phyloP scores from a whole-genome alignment of 768 basidiomycete species.

The Phlebiopsis gigantea region DNA sequence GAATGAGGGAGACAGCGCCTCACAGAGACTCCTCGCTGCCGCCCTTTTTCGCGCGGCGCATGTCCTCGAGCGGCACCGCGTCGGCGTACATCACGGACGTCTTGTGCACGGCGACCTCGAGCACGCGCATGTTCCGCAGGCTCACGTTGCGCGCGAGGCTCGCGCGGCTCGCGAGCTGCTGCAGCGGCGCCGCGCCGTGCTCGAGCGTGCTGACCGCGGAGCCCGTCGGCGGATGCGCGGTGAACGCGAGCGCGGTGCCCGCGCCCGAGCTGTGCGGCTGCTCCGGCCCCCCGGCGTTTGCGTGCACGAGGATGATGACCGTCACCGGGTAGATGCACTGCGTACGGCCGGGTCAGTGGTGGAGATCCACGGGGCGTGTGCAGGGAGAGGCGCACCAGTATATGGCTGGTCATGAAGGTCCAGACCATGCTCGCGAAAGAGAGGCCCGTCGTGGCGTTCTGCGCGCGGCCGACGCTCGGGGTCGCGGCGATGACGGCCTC shows the following conservation, averaged over 20 bases:
- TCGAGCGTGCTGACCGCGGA: too few relatives aligned
- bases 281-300: too few relatives aligned
- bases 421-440: neutral
- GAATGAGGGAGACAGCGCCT: too few relatives aligned
- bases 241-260: too few relatives aligned
- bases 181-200: too few relatives aligned
- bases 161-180: too few relatives aligned
- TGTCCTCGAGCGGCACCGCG: neutral
- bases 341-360: neutral
- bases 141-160: too few relatives aligned
- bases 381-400: neutral
- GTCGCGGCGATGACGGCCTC: neutral
- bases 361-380: neutral
- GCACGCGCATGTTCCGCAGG: too few relatives aligned
- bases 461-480: neutral
- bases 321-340: neutral
- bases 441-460: neutral
- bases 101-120: neutral
- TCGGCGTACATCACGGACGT: neutral
- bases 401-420: constrained; percentile 1
- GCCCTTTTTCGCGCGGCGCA: too few relatives aligned
- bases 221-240: too few relatives aligned
- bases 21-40: too few relatives aligned
- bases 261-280: too few relatives aligned
- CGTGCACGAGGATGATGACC: neutral